These are phyloP conservation scores for Fusarium denticulatum DNA, from an alignment of 2,329 filamentous ascomycete species.

Conservation along the genomic window DNA sequence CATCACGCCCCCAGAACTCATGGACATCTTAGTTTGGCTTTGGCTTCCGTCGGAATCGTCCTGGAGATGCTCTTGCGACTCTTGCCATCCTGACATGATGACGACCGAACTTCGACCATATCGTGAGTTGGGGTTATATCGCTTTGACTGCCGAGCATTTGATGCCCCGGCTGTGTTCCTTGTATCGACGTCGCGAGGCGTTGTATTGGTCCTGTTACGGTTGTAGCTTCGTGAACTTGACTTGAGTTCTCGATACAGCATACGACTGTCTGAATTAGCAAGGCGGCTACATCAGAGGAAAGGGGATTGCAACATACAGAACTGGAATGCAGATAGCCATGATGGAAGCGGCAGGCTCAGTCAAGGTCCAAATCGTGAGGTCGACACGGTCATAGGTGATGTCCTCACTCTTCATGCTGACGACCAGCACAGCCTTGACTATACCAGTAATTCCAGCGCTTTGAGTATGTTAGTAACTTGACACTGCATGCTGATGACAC, in stretches of 20 bases:
- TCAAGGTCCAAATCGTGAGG: constrained; percentile 50
- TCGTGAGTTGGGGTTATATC: constrained; percentile 29
- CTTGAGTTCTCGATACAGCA: constrained; percentile 49
- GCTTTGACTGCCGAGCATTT: constrained; percentile 24
- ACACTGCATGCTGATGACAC: accelerated
- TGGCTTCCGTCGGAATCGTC: constrained; percentile 32
- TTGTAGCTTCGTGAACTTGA: constrained; percentile 44
- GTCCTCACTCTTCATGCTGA: constrained; percentile 46
- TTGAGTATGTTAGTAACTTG: neutral
- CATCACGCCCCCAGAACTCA: constrained; percentile 37
- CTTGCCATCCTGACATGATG: constrained; percentile 49
- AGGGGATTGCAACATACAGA: constrained; percentile 35
- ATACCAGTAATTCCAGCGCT: constrained; percentile 48
- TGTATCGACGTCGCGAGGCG: constrained; percentile 1
- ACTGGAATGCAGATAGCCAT: constrained; percentile 50
- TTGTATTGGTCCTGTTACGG: constrained; percentile 37
- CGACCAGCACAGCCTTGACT: constrained; percentile 48
- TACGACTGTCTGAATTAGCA: constrained; percentile 41
- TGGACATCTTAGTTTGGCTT: constrained; percentile 6
- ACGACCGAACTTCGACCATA: constrained; percentile 46
- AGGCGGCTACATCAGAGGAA: accelerated
- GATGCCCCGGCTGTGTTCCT: constrained; percentile 8
- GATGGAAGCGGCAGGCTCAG: constrained; percentile 49
- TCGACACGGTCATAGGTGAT: constrained; percentile 49
- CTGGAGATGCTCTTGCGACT: constrained; percentile 47